Evolutionary conservation across 352 stramenopile genomes (phyloP), one percentile per base, ranked within the genome.

Genomic region (Pythium phragmitis): DNA sequence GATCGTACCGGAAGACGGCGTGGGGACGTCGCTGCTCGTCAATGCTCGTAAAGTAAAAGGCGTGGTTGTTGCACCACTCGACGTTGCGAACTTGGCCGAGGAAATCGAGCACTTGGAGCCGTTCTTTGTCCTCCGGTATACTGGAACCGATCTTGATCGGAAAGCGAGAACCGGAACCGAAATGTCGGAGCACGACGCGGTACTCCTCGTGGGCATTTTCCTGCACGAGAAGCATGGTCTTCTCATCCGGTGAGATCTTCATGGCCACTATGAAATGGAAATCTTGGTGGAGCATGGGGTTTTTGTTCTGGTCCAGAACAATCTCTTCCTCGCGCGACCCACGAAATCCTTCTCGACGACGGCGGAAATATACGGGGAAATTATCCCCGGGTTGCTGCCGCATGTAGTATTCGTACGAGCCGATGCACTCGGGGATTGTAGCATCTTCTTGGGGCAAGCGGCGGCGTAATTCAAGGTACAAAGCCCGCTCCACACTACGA

Each of bases 11-110:
- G 30, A 80, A 91, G 1, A 95, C 84, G 7, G 72, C 71, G 63
- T 75, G 79, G 3, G 86, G 86, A 8, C 86, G 80, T 14, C 79
- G 76, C 36, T 88, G 70, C 13, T 52, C 51, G 57, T 95, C 86
- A n/a, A 88, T 63, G 46, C 87, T 76, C 4, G 86, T 93, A 67
- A 82, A 93, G 57, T 93, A 93, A 43, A 95, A 92, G n/a, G 64
- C 51, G n/a, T 58, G 36, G 62, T 57, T 34, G 59, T 42, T 28
- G 63, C 70, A 51, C 86, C 86, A 95, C 62, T 95, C 86, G 33
- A 88, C 76, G 46, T 91, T 95, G 60, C 86, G 86, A 9, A 93
- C 65, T 21, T 74, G 61, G 0, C 67, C 55, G 14, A 89, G 54
- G 7, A 78, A 58, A 4, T 65, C 36, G 23, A 91, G 61, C 21